Evolutionary conservation across 345 rosid genomes (phyloP).

Genomic region (Reutealis trisperma): DNA sequence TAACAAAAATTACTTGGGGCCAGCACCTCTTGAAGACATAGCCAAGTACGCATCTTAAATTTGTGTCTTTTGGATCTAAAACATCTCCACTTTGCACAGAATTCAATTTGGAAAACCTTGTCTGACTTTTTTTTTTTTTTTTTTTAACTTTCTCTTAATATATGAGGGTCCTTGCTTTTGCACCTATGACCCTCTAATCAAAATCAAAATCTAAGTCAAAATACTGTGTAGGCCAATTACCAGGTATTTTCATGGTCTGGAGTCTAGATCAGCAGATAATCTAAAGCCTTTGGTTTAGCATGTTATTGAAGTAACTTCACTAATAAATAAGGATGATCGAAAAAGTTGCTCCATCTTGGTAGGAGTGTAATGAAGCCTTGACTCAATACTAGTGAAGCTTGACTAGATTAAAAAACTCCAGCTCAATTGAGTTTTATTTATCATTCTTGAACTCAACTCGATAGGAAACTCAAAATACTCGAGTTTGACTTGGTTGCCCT

Average conservation of each 20-base stretch:
- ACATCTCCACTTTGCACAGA: not conserved
- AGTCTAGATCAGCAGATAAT: not conserved
- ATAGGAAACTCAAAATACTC: no score
- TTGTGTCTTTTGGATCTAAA: not conserved
- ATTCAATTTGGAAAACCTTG: not conserved
- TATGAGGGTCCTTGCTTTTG: not conserved
- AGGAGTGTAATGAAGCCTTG: no score
- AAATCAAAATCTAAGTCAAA: not conserved
- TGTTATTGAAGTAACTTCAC: not conserved
- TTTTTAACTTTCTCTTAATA: not conserved
- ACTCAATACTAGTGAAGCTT: no score
- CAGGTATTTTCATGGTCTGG: not conserved
- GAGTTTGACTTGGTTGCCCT: no score
- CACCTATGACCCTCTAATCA: not conserved
- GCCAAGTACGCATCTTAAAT: slow-evolving; percentile 54
- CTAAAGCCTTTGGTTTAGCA: not conserved
- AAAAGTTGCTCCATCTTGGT: not conserved
- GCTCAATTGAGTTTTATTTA: no score
- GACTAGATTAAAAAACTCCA: no score
- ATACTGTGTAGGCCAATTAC: not conserved
- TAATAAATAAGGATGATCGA: not conserved
- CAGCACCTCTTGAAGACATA: slow-evolving; percentile 72
- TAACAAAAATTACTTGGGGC: slow-evolving; percentile 77
- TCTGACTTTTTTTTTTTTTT: no score
- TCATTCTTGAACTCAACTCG: no score